These are phyloP conservation scores for Candida maris DNA, from an alignment of 805 yeast genomes.

Conservation along the genomic window DNA sequence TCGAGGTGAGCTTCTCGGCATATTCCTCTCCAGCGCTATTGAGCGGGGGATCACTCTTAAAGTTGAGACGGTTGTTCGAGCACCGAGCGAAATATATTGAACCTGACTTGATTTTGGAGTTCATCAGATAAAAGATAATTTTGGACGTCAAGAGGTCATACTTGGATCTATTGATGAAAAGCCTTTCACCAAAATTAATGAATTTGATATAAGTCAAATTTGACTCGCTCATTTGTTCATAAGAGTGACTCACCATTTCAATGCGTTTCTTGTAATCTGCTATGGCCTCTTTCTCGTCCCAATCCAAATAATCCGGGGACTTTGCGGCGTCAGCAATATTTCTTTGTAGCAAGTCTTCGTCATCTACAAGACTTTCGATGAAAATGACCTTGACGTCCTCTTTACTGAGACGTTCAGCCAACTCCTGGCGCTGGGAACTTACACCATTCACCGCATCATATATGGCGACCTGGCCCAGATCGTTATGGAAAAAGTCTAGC, in stretches of 20 bases:
- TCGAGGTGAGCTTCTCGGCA: slow-evolving; percentile 58
- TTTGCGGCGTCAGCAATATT: slow-evolving; percentile 82
- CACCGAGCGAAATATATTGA: slow-evolving; percentile 91
- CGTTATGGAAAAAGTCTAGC: slow-evolving; percentile 61
- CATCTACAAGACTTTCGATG: slow-evolving; percentile 83
- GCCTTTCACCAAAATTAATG: slow-evolving; percentile 83
- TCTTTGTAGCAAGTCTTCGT: slow-evolving; percentile 59
- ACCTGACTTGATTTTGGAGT: slow-evolving; percentile 81
- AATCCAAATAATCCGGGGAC: slow-evolving; percentile 81
- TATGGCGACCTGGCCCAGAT: slow-evolving; percentile 90
- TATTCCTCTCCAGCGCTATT: slow-evolving; percentile 70
- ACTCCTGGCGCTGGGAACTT: slow-evolving; percentile 57
- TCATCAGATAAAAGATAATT: slow-evolving; percentile 89
- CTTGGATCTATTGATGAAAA: slow-evolving; percentile 74
- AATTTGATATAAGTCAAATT: slow-evolving; percentile 75
- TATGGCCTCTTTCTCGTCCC: slow-evolving; percentile 73
- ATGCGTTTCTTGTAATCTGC: slow-evolving; percentile 75
- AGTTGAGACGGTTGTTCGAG: slow-evolving; percentile 53
- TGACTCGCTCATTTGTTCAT: slow-evolving; percentile 63
- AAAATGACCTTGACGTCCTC: slow-evolving; percentile 74
- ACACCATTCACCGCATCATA: slow-evolving; percentile 93
- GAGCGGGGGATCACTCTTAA: slow-evolving; percentile 76
- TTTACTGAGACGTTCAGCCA: slow-evolving; percentile 51
- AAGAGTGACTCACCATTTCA: slow-evolving; percentile 59
- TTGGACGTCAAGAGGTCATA: slow-evolving; percentile 88